Base-by-base conservation (phyloP, 2,329 filamentous ascomycete genomes). In the Fusarium circinatum region DNA sequence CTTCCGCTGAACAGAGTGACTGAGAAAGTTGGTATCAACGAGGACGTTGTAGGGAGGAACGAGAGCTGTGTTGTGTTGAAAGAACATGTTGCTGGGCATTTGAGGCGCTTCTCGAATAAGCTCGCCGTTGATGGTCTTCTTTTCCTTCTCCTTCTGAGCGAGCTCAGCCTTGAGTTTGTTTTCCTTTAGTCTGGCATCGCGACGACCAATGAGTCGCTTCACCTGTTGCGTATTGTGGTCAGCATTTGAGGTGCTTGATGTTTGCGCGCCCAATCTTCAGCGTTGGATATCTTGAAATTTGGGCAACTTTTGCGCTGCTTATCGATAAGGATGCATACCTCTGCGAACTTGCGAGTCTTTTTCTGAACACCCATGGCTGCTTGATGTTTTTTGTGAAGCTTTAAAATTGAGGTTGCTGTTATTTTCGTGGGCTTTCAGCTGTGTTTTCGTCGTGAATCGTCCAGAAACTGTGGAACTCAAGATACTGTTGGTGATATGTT, bases 1-100 rank as follows among this genome's bases (percentile, higher is more conserved):
- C 85, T 99, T 98, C 76, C 93, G 91, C 82, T 95, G 93, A 5
- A 98, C 94, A 0, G 95, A 96, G 83, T 98, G 95, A 44, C 91
- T 94, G 72, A 98, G 88, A 80, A 98, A 98, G 81, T 97, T 97
- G 82, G 94, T 96, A 82, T 97, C 94, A 79, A 96, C 89, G 59
- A 79, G 78, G 55, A 79, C 75, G 56, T 73, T 79, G 74, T 97
- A 97, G 3, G 95, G 94, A 8, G 95, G 94, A 17, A 94, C 91
- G 49, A 98, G 90, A 60, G 94, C 93, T 60, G 92, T 92, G 85
- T 98, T 98, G 86, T 94, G 92, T 80, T 93, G 89, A 84, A 97
- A 97, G 89, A 97, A 97, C 83, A 97, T 90, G 71, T 90, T 89
- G 26, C 93, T 94, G 18, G 94, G 93, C 79, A 93, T 92, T 85